Percentiles rank a stretch among this genome's conserved stretches.
Evolutionary conservation across 2,329 filamentous ascomycete species (phyloP).

Genomic region (Colletotrichum sp.): DNA sequence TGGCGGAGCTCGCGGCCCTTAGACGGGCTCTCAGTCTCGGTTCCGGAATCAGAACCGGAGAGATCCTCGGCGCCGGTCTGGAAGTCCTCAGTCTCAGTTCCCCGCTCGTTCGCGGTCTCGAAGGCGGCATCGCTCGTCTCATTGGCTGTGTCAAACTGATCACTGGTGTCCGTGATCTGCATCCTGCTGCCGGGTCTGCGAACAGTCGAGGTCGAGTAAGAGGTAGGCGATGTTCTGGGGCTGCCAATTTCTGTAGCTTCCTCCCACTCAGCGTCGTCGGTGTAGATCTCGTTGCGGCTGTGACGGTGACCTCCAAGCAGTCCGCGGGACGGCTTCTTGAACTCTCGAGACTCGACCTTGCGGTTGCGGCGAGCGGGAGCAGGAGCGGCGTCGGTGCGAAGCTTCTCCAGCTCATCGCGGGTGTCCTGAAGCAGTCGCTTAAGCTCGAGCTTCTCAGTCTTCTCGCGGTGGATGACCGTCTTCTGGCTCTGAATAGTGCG

Average conservation of each 20-base stretch:
- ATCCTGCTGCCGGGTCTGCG: slow-evolving; percentile 26
- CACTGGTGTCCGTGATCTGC: slow-evolving; percentile 56
- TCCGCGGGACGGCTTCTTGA: slow-evolving; percentile 73
- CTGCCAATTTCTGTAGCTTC: slow-evolving; percentile 67
- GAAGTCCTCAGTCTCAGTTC: slow-evolving; percentile 92
- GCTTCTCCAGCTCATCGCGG: slow-evolving; percentile 85
- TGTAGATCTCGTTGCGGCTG: slow-evolving; percentile 77
- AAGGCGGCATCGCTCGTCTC: slow-evolving; percentile 73
- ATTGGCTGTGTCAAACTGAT: slow-evolving; percentile 82
- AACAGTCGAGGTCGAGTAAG: slow-evolving; percentile 32
- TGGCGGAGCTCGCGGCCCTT: slow-evolving; percentile 49
- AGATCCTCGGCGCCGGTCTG: slow-evolving; percentile 87
- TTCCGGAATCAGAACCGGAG: slow-evolving; percentile 73
- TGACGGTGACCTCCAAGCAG: slow-evolving; percentile 79
- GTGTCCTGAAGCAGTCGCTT: slow-evolving; percentile 95
- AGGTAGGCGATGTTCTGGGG: slow-evolving; percentile 50
- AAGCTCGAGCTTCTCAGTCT: slow-evolving; percentile 97
- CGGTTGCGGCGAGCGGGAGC: slow-evolving; percentile 64
- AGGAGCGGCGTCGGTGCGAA: slow-evolving; percentile 57
- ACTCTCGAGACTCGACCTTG: slow-evolving; percentile 68
- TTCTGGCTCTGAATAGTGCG: slow-evolving; percentile 96
- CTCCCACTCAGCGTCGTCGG: slow-evolving; percentile 89
- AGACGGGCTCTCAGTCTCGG: slow-evolving; percentile 76
- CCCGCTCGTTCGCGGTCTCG: slow-evolving; percentile 76
- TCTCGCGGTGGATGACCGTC: slow-evolving; percentile 94